Conservation (phyloP, 1,139 yeast genomes). For the Candida tunisiensis region DNA sequence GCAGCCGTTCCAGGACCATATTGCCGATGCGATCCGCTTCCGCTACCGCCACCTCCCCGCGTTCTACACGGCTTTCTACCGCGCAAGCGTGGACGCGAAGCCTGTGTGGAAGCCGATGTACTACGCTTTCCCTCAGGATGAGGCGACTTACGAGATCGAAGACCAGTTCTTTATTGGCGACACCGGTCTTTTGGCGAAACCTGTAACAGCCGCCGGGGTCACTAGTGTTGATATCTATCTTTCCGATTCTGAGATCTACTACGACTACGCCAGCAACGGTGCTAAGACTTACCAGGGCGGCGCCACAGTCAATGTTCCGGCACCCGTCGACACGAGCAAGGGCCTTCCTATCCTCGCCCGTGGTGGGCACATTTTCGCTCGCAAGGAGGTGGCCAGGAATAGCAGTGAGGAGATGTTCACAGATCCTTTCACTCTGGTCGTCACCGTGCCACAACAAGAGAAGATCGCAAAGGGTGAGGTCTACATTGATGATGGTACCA, state of each 20-base stretch:
- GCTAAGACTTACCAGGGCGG: slow-evolving; percentile 37
- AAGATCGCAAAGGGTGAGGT: slow-evolving; percentile 40
- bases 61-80: slow-evolving; percentile 62
- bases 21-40: slow-evolving; percentile 53
- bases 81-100: slow-evolving; percentile 39
- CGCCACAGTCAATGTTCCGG: slow-evolving; percentile 22
- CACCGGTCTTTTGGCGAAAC: slow-evolving; percentile 64
- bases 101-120: slow-evolving; percentile 70
- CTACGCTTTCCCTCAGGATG: slow-evolving; percentile 41
- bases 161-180: slow-evolving; percentile 72
- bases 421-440: slow-evolving; percentile 71
- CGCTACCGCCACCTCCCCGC: slow-evolving; percentile 67
- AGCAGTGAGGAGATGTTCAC: slow-evolving; percentile 56
- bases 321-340: slow-evolving; percentile 31
- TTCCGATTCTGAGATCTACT: slow-evolving; percentile 41
- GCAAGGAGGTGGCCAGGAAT: slow-evolving; percentile 63
- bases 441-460: slow-evolving; percentile 33
- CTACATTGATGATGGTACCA: slow-evolving; percentile 75
- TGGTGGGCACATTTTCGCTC: slow-evolving; percentile 65
- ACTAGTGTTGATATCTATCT: slow-evolving; percentile 30
- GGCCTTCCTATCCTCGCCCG: slow-evolving; percentile 58
- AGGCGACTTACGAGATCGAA: slow-evolving; percentile 41
- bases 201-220: slow-evolving; percentile 48
- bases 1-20: slow-evolving; percentile 51
- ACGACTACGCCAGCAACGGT: too few species aligned